phyloP scores from a whole-genome alignment of 2,329 filamentous ascomycete species.

The Grosmannia huntii region DNA sequence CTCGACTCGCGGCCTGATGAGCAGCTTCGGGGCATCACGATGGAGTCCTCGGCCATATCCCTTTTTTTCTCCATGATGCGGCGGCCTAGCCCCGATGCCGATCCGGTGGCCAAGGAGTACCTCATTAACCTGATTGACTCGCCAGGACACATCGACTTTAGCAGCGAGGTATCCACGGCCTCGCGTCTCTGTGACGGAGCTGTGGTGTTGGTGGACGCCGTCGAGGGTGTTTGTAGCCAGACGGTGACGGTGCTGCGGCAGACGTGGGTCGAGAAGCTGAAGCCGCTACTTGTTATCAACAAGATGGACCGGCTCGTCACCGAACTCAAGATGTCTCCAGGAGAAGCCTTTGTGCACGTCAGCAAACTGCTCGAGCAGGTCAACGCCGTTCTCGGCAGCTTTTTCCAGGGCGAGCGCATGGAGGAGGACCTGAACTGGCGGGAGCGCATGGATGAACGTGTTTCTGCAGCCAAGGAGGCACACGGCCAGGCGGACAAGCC shows the following conservation, averaged over 20 bases:
- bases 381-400: constrained; percentile 92
- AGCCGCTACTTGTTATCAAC: constrained; percentile 90
- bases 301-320: constrained; percentile 94
- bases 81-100: constrained; percentile 52
- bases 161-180: constrained; percentile 92
- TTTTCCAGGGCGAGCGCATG: constrained; percentile 97
- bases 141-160: constrained; percentile 96
- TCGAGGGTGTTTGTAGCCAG: constrained; percentile 96
- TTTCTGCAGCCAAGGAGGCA: constrained; percentile 43
- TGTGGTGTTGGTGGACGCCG: constrained; percentile 86
- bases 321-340: constrained; percentile 85
- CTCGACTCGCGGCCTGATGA: constrained; percentile 94
- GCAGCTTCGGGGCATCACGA: constrained; percentile 93
- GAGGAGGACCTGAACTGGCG: constrained; percentile 96
- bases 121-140: constrained; percentile 97
- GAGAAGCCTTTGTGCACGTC: constrained; percentile 79
- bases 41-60: constrained; percentile 98
- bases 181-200: constrained; percentile 91
- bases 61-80: constrained; percentile 88
- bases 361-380: constrained; percentile 88
- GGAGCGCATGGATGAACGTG: constrained; percentile 77
- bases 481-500: constrained; percentile 44
- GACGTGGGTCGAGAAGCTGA: constrained; percentile 90
- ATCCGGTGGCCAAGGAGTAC: constrained; percentile 71
- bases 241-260: constrained; percentile 94